These are phyloP conservation scores for Wickerhamomyces rabaulensis DNA, from an alignment of 805 yeast species.

Conservation along the genomic window DNA sequence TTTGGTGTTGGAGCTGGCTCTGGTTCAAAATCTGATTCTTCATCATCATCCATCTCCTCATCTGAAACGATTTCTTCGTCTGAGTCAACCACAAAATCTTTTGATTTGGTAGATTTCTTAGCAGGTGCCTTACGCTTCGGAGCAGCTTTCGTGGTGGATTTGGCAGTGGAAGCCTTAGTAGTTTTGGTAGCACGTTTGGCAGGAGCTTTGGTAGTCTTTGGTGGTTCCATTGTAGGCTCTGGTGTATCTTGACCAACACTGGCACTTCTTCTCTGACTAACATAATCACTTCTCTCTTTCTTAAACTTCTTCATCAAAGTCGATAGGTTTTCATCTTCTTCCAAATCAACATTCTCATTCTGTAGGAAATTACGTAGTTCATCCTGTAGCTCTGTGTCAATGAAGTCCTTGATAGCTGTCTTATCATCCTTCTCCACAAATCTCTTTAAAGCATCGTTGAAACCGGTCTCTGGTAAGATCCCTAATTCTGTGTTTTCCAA, in stretches of 20 bases:
- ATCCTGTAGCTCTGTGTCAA: constrained; percentile 39
- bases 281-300: constrained; percentile 21
- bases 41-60: background rate
- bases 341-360: constrained; percentile 36
- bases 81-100: background rate
- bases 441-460: constrained; percentile 64
- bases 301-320: constrained; percentile 38
- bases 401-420: constrained; percentile 57
- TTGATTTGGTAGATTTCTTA: background rate
- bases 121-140: background rate
- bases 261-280: constrained; percentile 1
- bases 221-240: background rate
- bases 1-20: background rate
- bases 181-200: background rate
- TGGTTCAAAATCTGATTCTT: background rate
- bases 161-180: background rate
- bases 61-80: background rate
- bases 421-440: constrained; percentile 84
- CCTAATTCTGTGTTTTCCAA: constrained; percentile 59
- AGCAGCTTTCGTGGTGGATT: background rate
- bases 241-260: background rate
- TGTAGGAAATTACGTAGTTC: constrained; percentile 22
- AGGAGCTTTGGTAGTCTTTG: background rate
- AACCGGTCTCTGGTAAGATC: constrained; percentile 68
- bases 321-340: constrained; percentile 34